These are phyloP conservation scores for Dipteronia dyeriana DNA, from an alignment of 345 rosid genomes.

Conservation along the genomic window DNA sequence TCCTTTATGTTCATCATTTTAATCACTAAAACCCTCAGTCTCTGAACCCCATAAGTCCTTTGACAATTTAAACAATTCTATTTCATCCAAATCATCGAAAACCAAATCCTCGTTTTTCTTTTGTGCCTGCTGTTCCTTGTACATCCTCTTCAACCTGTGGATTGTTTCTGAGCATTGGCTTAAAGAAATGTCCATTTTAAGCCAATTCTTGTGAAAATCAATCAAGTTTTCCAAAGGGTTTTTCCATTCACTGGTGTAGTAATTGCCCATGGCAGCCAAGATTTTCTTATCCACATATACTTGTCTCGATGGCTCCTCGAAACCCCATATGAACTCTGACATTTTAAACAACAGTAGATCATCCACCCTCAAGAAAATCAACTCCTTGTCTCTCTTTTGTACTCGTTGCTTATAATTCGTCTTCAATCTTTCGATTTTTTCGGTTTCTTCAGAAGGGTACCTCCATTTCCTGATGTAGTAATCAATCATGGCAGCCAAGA, in stretches of 20 bases:
- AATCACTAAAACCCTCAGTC: too few relatives aligned
- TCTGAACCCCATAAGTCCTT: too few relatives aligned
- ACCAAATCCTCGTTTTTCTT: neutral
- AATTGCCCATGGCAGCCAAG: neutral
- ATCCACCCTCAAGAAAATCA: neutral
- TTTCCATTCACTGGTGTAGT: neutral
- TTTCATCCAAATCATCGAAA: neutral
- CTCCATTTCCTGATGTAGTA: conserved; percentile 2
- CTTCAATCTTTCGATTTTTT: neutral
- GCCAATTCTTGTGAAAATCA: neutral
- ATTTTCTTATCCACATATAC: neutral
- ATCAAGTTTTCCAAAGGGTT: neutral
- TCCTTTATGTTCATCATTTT: too few relatives aligned
- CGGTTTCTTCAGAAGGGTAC: neutral
- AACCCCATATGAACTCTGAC: neutral
- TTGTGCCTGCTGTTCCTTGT: neutral
- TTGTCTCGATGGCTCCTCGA: neutral
- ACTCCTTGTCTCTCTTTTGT: neutral
- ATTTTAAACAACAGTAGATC: neutral
- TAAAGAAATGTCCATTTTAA: neutral
- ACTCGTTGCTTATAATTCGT: neutral
- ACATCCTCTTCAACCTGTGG: neutral
- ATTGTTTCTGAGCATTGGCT: neutral
- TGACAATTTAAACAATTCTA: too few relatives aligned
- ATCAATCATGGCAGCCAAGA: neutral